phyloP scores from a whole-genome alignment of 495 filamentous ascomycete genomes.

The Darksidea phi region DNA sequence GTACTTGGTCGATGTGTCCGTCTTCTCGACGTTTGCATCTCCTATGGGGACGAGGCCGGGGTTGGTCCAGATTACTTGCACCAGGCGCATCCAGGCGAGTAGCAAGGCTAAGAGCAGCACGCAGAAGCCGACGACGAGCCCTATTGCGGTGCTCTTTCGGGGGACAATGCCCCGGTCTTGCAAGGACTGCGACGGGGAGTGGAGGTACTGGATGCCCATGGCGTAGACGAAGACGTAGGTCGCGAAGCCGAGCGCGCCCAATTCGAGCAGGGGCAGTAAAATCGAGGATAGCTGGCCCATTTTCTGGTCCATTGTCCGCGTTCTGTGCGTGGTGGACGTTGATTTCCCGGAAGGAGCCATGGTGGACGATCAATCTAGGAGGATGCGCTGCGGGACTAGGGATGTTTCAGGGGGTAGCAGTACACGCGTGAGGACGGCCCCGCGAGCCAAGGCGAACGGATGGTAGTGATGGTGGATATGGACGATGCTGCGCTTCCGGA shows the following conservation, averaged over 20 bases:
- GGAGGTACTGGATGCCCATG: constrained; percentile 29
- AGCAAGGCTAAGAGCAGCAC: constrained; percentile 19
- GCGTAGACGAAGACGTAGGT: constrained; percentile 21
- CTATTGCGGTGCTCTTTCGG: constrained; percentile 24
- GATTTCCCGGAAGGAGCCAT: neutral
- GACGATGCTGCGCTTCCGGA: no score
- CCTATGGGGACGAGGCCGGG: constrained; percentile 30
- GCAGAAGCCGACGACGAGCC: constrained; percentile 28
- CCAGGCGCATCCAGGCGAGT: constrained; percentile 24
- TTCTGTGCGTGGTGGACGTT: neutral
- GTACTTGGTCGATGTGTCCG: constrained; percentile 8
- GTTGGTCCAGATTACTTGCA: constrained; percentile 33
- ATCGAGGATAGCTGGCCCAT: neutral
- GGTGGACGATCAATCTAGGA: neutral
- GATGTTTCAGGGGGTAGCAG: neutral
- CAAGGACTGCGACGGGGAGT: constrained; percentile 4
- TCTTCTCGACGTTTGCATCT: constrained; percentile 6
- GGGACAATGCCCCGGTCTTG: neutral
- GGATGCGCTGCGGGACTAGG: neutral
- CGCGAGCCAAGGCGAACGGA: no score
- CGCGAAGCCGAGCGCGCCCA: constrained; percentile 12
- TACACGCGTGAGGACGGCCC: neutral
- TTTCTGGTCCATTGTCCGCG: neutral
- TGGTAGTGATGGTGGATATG: no score
- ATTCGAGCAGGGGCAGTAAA: constrained; percentile 16